These are phyloP conservation scores for Fonsecaea erecta DNA, from an alignment of 2,329 filamentous ascomycete species.

Conservation along the genomic window DNA sequence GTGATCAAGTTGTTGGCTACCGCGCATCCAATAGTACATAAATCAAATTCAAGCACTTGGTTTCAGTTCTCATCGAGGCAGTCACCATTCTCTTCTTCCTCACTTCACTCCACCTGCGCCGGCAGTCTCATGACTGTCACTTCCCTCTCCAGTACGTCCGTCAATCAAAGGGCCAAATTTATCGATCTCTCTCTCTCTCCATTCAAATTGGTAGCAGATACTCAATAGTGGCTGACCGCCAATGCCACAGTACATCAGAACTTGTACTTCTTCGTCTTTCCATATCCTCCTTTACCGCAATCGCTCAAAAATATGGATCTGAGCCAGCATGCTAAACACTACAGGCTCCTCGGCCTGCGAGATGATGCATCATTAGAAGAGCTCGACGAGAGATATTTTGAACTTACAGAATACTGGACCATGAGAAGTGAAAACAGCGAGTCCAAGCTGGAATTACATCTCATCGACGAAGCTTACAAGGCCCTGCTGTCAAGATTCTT, in stretches of 20 bases:
- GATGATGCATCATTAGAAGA: constrained; percentile 19
- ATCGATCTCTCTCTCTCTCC: neutral
- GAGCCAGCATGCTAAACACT: neutral
- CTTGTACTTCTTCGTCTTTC: neutral
- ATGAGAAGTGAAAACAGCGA: neutral
- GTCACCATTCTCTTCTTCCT: neutral
- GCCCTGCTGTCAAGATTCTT: constrained; percentile 17
- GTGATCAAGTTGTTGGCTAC: constrained; percentile 8
- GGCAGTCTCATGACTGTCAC: neutral
- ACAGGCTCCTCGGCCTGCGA: constrained; percentile 12
- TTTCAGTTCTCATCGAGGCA: neutral
- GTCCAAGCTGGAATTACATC: constrained; percentile 8
- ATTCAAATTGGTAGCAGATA: neutral
- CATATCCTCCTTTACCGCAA: neutral
- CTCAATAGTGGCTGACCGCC: neutral
- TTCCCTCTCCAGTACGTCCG: neutral
- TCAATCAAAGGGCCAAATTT: neutral
- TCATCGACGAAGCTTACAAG: constrained; percentile 26
- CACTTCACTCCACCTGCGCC: constrained; percentile 6
- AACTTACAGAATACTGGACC: constrained; percentile 21
- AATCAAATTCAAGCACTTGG: neutral
- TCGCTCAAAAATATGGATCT: constrained; percentile 11
- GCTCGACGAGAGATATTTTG: constrained; percentile 27
- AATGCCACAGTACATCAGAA: neutral
- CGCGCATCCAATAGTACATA: constrained; percentile 1